Conservation (phyloP, 148 eudicot genomes). For the Dysphania ambrosioides region DNA sequence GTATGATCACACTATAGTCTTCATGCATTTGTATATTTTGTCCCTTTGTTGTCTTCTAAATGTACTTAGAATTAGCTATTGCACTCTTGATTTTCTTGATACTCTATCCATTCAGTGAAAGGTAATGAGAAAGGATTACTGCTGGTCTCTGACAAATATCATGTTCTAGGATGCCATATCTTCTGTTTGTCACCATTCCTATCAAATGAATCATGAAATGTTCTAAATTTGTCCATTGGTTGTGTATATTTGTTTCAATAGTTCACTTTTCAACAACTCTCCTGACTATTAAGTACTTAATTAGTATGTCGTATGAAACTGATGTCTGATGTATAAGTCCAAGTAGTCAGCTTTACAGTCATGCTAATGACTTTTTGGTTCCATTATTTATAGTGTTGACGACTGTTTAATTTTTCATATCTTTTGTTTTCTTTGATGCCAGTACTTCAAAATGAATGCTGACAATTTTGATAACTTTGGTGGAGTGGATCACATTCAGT, state of each 20-base stretch:
- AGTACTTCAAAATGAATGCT: constrained; percentile 95
- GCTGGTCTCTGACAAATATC: background rate
- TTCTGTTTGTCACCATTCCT: background rate
- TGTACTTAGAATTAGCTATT: background rate
- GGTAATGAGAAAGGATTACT: background rate
- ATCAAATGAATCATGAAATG: background rate
- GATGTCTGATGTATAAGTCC: background rate
- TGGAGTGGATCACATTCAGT: constrained; percentile 79
- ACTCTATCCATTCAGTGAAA: background rate
- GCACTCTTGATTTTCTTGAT: background rate
- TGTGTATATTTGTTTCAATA: too few species aligned
- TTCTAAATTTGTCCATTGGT: background rate
- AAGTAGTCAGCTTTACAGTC: background rate
- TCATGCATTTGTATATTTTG: background rate
- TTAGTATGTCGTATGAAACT: background rate
- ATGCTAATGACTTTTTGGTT: background rate
- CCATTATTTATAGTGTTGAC: too few species aligned
- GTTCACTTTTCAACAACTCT: background rate
- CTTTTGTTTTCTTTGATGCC: constrained; percentile 8
- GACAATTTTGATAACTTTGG: constrained; percentile 62
- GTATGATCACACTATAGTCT: too few species aligned
- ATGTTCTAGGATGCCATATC: background rate
- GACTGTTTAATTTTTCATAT: too few species aligned
- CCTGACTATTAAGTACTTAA: background rate
- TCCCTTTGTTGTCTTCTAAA: background rate